Conservation (phyloP, 2,329 filamentous ascomycete species). For the Colletotrichum karsti region DNA sequence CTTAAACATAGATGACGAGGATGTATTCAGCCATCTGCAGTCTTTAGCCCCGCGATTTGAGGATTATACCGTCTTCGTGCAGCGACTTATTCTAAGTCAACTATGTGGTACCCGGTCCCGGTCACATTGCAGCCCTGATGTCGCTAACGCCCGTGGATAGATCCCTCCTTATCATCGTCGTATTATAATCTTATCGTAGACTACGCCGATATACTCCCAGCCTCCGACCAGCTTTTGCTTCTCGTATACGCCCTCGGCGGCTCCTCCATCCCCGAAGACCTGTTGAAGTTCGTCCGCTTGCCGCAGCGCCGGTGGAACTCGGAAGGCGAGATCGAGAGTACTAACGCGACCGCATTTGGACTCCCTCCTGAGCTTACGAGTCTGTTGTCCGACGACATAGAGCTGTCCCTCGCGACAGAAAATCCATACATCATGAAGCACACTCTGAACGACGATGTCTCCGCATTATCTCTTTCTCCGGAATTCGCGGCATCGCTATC, state of each 20-base stretch:
- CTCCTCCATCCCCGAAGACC: slow-evolving; percentile 30
- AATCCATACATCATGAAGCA: slow-evolving; percentile 28
- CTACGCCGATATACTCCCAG: slow-evolving; percentile 36
- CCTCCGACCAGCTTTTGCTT: slow-evolving; percentile 34
- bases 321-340: slow-evolving; percentile 36
- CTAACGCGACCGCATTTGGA: slow-evolving; percentile 33
- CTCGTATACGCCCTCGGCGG: slow-evolving; percentile 33
- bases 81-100: slow-evolving; percentile 32
- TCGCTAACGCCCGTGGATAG: neutral
- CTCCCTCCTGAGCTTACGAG: slow-evolving; percentile 31
- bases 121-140: rapidly evolving
- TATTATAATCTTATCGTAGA: slow-evolving; percentile 35
- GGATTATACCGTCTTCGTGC: slow-evolving; percentile 32
- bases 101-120: neutral
- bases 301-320: slow-evolving; percentile 34
- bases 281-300: slow-evolving; percentile 32
- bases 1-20: slow-evolving; percentile 42
- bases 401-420: slow-evolving; percentile 1
- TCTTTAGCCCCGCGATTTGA: slow-evolving; percentile 29
- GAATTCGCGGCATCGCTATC: slow-evolving; percentile 9
- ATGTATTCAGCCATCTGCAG: slow-evolving; percentile 37
- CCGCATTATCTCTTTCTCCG: slow-evolving; percentile 31
- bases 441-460: slow-evolving; percentile 30
- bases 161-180: slow-evolving; percentile 2
- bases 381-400: slow-evolving; percentile 30